Evolutionary conservation across 2,329 filamentous ascomycete species (phyloP).

Genomic region (Stemphylium beticola): DNA sequence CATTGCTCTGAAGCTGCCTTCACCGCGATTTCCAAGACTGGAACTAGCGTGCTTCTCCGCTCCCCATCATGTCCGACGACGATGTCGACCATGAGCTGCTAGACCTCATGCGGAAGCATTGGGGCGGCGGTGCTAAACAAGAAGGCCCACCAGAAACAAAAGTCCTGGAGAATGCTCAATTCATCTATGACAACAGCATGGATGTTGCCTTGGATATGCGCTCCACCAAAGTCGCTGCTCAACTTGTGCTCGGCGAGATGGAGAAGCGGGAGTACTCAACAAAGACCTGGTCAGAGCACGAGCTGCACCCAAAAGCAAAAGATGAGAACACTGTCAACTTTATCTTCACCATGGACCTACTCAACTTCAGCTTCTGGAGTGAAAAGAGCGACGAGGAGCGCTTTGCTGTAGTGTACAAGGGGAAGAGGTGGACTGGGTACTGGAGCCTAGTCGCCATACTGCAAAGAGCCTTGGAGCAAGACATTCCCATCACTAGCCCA

Average conservation of each 20-base stretch:
- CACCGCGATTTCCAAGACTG: slow-evolving; percentile 4
- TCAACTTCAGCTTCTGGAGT: slow-evolving; percentile 99
- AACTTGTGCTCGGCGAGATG: slow-evolving; percentile 81
- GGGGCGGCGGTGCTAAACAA: slow-evolving; percentile 64
- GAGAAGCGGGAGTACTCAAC: slow-evolving; percentile 82
- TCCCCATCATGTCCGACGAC: slow-evolving; percentile 78
- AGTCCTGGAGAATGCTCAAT: slow-evolving; percentile 81
- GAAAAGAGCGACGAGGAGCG: slow-evolving; percentile 71
- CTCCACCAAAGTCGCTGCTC: slow-evolving; percentile 81
- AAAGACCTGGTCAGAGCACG: slow-evolving; percentile 84
- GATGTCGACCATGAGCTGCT: slow-evolving; percentile 89
- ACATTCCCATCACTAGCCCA: slow-evolving; percentile 85
- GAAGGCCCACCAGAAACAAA: slow-evolving; percentile 73
- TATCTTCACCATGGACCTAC: slow-evolving; percentile 94
- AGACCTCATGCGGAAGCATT: slow-evolving; percentile 80
- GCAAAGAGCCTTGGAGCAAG: slow-evolving; percentile 87
- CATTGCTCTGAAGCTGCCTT: not conserved
- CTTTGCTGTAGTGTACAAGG: slow-evolving; percentile 83
- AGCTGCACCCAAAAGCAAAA: slow-evolving; percentile 84
- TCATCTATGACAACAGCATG: slow-evolving; percentile 89
- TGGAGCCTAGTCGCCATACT: slow-evolving; percentile 90
- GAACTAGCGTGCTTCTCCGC: slow-evolving; percentile 3
- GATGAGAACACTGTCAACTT: slow-evolving; percentile 84
- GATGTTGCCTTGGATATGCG: slow-evolving; percentile 89
- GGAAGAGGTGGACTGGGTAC: slow-evolving; percentile 88